These are phyloP conservation scores for Aspergillus steynii DNA, from an alignment of 495 filamentous ascomycete species.

Conservation along the genomic window DNA sequence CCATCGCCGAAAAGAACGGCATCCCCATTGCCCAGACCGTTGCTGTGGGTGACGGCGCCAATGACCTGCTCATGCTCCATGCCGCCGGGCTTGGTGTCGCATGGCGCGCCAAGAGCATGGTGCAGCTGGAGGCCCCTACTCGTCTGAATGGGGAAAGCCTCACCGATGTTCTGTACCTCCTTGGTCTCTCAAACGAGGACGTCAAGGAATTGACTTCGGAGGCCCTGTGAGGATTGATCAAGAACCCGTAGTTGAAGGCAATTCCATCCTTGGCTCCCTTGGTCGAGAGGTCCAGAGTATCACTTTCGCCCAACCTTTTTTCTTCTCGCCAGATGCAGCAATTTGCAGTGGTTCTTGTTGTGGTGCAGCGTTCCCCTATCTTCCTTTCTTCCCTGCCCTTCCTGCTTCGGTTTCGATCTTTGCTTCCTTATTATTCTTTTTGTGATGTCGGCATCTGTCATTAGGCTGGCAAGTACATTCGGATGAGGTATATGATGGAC, in stretches of 20 bases:
- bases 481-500: not conserved
- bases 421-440: not conserved
- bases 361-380: not conserved
- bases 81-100: conserved; percentile 88
- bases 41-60: conserved; percentile 91
- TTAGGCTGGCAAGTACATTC: not conserved
- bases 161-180: conserved; percentile 78
- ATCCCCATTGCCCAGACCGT: conserved; percentile 75
- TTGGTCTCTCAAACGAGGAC: conserved; percentile 73
- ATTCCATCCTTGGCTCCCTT: not conserved
- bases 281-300: not conserved
- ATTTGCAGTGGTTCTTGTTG: not conserved
- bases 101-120: conserved; percentile 89
- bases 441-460: not conserved
- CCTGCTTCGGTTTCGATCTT: not conserved
- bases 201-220: conserved; percentile 47
- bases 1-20: conserved; percentile 72
- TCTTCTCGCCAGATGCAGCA: not conserved
- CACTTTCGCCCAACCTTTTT: not conserved
- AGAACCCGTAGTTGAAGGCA: conserved; percentile 3
- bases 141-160: conserved; percentile 79
- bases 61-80: conserved; percentile 90
- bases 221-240: conserved; percentile 13
- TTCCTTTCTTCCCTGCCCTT: not conserved
- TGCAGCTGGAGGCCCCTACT: conserved; percentile 82